These are phyloP conservation scores for Coemansia umbellata DNA, from an alignment of 192 early-diverging fungal genomes.

Conservation along the genomic window DNA sequence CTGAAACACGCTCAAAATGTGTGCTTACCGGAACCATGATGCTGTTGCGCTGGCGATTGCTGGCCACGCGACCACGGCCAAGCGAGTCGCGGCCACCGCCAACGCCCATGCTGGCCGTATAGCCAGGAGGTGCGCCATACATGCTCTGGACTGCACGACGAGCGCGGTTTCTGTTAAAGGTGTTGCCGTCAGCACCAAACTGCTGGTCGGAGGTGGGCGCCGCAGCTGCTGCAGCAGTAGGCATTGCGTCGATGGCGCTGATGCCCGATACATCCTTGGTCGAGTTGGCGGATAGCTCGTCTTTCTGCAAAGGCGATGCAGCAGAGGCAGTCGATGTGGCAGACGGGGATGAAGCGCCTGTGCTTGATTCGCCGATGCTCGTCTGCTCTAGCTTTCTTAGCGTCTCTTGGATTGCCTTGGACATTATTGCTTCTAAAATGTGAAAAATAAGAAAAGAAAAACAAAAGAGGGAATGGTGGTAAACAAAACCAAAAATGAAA, in stretches of 20 bases:
- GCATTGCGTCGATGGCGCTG: background rate
- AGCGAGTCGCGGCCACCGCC: slow-evolving; percentile 38
- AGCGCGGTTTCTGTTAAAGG: slow-evolving; percentile 16
- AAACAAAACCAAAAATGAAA: too few species aligned
- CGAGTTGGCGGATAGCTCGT: slow-evolving; percentile 1
- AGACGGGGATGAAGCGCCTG: slow-evolving; percentile 23
- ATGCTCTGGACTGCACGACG: slow-evolving; percentile 51
- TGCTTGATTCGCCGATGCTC: slow-evolving; percentile 25
- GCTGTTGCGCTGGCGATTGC: slow-evolving; percentile 52
- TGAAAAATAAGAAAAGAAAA: background rate
- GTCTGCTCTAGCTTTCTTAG: slow-evolving; percentile 45
- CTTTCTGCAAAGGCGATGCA: slow-evolving; percentile 17
- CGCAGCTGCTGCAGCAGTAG: slow-evolving; percentile 11
- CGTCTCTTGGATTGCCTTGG: slow-evolving; percentile 50
- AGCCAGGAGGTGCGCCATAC: slow-evolving; percentile 51
- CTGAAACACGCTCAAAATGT: too few species aligned
- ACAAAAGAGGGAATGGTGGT: too few species aligned
- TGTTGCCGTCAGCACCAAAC: slow-evolving; percentile 3
- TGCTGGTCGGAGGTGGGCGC: background rate
- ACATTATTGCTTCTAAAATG: slow-evolving; percentile 39
- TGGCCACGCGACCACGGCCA: slow-evolving; percentile 42
- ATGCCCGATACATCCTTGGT: slow-evolving; percentile 7
- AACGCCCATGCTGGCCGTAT: slow-evolving; percentile 49
- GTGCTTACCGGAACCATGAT: slow-evolving; percentile 55
- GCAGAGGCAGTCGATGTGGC: slow-evolving; percentile 28